Evolutionary conservation across 2,329 filamentous ascomycete species (phyloP), one percentile per base, ranked within the genome.

Genomic region (Myriosclerotinia scirpicola): DNA sequence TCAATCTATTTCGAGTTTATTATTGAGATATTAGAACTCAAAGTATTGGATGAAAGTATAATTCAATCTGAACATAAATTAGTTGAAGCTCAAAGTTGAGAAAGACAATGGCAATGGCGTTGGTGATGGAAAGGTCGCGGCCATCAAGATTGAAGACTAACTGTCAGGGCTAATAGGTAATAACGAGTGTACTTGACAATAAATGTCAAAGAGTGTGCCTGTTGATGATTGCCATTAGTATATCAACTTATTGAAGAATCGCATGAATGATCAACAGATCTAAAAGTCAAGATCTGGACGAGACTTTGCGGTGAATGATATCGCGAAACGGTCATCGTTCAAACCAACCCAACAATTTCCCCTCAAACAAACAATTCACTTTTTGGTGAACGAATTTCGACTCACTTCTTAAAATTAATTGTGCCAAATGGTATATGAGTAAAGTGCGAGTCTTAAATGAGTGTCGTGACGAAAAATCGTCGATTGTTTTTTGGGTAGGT

Each of bases 121-220:
- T 54, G 36, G 11, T 34, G 7, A 38, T 9, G 34, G 38, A 22
- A 22, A 6, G 56, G 17, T 11, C 44, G 44, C 34, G 60, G 38
- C 60, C 22, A 54, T n/a, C 56, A 22, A 54, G 46, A 60, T 50
- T 17, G 44, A 30, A 54, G 46, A 80, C 79, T 78, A 73, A 81
- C 79, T 81, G 82, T 84, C 82, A 84, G 81, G 78, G 76, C 73
- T 42, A 72, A 74, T 74, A 76, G 78, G 73, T 72, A 67, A 69
- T 71, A 85, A 84, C 80, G 84, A 86, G 79, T 84, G 84, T 84
- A 85, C 80, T 84, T 85, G 84, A 85, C 83, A 80, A 77, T n/a
- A 76, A 73, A 76, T 79, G 79, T 82, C 81, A 84, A 85, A 75
- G 81, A 85, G 79, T 76, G 83, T 82, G 65, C 70, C 73, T 73